Evolutionary conservation across 2,329 filamentous ascomycete genomes (phyloP).

Genomic region (Pseudogymnoascus sp.): DNA sequence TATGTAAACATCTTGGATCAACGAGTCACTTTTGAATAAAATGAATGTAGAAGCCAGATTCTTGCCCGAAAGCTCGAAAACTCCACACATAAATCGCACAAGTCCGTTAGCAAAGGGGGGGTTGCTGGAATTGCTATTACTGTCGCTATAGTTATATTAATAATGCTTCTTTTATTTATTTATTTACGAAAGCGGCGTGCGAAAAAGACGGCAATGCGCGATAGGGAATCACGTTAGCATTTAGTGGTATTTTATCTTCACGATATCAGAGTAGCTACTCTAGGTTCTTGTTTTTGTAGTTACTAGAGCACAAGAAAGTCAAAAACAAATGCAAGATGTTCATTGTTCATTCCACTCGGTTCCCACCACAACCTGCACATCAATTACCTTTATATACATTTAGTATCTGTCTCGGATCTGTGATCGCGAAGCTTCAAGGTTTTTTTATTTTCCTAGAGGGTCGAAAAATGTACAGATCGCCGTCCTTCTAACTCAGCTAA

Average conservation of each 20-base stretch:
- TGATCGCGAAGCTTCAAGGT: neutral
- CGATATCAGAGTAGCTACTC: neutral
- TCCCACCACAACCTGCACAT: neutral
- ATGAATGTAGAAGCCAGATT: neutral
- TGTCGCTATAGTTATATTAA: neutral
- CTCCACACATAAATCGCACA: neutral
- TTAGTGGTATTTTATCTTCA: neutral
- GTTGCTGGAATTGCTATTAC: neutral
- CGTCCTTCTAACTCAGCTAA: too few relatives aligned
- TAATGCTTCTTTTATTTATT: neutral
- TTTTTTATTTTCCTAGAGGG: neutral
- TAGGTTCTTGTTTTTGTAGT: neutral
- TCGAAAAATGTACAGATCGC: neutral
- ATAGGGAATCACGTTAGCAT: neutral
- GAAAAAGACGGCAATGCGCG: neutral
- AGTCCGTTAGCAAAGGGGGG: neutral
- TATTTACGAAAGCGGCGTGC: neutral
- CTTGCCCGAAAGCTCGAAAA: neutral
- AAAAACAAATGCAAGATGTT: neutral
- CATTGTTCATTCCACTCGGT: neutral
- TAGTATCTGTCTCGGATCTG: neutral
- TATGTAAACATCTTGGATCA: neutral
- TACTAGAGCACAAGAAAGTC: neutral
- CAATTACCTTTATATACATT: neutral
- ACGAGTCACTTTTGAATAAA: neutral